Conservation (phyloP, 306 rosid genomes). For the Dicorynia guianensis region DNA sequence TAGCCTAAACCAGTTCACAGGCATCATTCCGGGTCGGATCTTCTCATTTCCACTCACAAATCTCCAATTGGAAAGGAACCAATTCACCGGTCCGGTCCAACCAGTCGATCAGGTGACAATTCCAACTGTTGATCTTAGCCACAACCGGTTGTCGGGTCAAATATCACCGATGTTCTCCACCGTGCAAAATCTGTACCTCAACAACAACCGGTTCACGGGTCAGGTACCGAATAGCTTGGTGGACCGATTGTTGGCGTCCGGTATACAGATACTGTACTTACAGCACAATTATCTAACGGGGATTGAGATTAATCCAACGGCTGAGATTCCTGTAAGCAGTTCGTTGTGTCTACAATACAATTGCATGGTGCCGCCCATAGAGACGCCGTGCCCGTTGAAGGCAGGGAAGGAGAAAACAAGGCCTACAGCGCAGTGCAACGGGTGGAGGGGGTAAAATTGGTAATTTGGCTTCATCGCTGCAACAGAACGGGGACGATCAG, state of each 20-base stretch:
- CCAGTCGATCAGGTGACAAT: slow-evolving; percentile 72
- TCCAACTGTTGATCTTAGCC: slow-evolving; percentile 83
- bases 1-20: slow-evolving; percentile 81
- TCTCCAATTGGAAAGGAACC: slow-evolving; percentile 81
- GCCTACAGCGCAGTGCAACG: slow-evolving; percentile 75
- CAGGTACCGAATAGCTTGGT: slow-evolving; percentile 75
- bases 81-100: slow-evolving; percentile 63
- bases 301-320: slow-evolving; percentile 84
- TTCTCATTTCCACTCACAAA: slow-evolving; percentile 78
- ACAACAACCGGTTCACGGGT: slow-evolving; percentile 84
- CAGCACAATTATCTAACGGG: slow-evolving; percentile 91
- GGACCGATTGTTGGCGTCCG: slow-evolving; percentile 66
- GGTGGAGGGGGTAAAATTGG: slow-evolving; percentile 65
- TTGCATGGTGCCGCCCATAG: slow-evolving; percentile 92
- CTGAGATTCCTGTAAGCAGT: slow-evolving; percentile 86
- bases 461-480: background rate
- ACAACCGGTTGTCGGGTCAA: slow-evolving; percentile 67
- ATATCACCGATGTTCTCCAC: slow-evolving; percentile 76
- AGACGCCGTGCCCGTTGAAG: slow-evolving; percentile 82
- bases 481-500: no score
- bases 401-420: slow-evolving; percentile 78
- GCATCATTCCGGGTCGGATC: slow-evolving; percentile 66
- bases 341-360: slow-evolving; percentile 91
- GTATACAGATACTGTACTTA: slow-evolving; percentile 68
- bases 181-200: slow-evolving; percentile 82